Evolutionary conservation across 495 filamentous ascomycete genomes (phyloP).

Genomic region (Lasiosphaeris hirsuta): DNA sequence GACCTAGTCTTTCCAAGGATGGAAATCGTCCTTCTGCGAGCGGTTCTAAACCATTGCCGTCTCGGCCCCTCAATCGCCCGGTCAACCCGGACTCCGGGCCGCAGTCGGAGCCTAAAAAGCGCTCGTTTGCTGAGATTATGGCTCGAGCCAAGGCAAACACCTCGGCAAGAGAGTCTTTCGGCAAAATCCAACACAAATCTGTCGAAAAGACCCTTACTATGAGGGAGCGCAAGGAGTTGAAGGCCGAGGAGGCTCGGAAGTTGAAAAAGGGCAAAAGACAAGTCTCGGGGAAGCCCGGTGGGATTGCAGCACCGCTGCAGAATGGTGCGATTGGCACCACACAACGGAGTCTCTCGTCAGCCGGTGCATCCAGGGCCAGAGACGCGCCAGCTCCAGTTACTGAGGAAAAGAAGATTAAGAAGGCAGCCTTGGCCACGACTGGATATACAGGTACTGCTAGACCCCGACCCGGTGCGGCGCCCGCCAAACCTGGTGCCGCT

Average conservation of each 20-base stretch:
- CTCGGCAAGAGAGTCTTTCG: constrained; percentile 42
- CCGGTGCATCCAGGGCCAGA: constrained; percentile 15
- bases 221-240: constrained; percentile 46
- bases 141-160: constrained; percentile 58
- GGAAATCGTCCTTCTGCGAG: neutral
- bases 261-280: constrained; percentile 15
- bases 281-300: constrained; percentile 21
- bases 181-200: constrained; percentile 56
- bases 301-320: constrained; percentile 19
- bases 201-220: constrained; percentile 42
- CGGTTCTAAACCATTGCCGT: constrained; percentile 14
- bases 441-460: constrained; percentile 57
- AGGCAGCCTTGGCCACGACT: constrained; percentile 53
- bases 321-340: constrained; percentile 5
- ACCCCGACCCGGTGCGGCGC: constrained; percentile 34
- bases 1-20: neutral
- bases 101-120: constrained; percentile 50
- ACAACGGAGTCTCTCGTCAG: constrained; percentile 16
- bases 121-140: constrained; percentile 67
- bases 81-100: constrained; percentile 29
- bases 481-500: constrained; percentile 26
- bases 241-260: constrained; percentile 30
- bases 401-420: constrained; percentile 54
- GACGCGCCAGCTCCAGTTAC: constrained; percentile 16
- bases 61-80: constrained; percentile 20